A percentile compares a stretch with the other conserved stretches of the same genome.
Evolutionary conservation across 495 filamentous ascomycete genomes (phyloP).

Genomic region (Hypoxylon lenormandii): DNA sequence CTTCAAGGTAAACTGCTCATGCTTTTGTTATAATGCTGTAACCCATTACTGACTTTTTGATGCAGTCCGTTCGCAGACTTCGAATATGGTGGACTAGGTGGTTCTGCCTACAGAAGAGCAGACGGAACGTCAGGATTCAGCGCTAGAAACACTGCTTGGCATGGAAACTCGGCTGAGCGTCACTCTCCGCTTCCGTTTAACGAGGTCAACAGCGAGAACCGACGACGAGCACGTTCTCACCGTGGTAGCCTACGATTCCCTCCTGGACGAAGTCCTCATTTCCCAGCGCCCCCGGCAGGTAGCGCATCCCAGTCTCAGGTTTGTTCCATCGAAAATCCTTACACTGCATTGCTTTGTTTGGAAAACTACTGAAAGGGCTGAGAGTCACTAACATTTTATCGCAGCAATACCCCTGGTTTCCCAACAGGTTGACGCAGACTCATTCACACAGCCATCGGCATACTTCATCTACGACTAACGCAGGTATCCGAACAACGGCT

Average conservation of each 20-base stretch:
- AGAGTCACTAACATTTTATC: slow-evolving; percentile 31
- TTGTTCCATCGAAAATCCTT: slow-evolving; percentile 2
- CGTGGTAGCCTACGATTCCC: slow-evolving; percentile 49
- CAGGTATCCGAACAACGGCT: slow-evolving; percentile 11
- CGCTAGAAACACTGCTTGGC: slow-evolving; percentile 21
- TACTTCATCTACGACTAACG: slow-evolving; percentile 22
- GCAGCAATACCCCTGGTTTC: slow-evolving; percentile 40
- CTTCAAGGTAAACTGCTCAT: slow-evolving; percentile 34
- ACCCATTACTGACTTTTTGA: slow-evolving; percentile 6
- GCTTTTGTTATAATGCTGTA: not conserved
- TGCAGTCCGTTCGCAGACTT: slow-evolving; percentile 31
- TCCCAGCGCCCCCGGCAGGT: slow-evolving; percentile 6
- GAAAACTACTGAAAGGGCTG: not conserved
- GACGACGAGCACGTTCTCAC: slow-evolving; percentile 56
- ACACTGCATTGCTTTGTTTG: not conserved
- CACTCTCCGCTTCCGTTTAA: slow-evolving; percentile 53
- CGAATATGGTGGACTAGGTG: slow-evolving; percentile 13
- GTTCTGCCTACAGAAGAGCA: slow-evolving; percentile 25
- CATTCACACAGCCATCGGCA: slow-evolving; percentile 33
- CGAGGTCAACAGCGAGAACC: slow-evolving; percentile 50
- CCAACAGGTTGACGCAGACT: slow-evolving; percentile 4
- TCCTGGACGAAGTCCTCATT: slow-evolving; percentile 25
- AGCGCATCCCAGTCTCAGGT: slow-evolving; percentile 28
- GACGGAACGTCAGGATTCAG: slow-evolving; percentile 16
- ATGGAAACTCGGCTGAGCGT: slow-evolving; percentile 46